A percentile compares a stretch with the other conserved stretches of the same genome.
Conservation (phyloP, 176 grass and related monocot species). For the Chrysopogon serrulatus region DNA sequence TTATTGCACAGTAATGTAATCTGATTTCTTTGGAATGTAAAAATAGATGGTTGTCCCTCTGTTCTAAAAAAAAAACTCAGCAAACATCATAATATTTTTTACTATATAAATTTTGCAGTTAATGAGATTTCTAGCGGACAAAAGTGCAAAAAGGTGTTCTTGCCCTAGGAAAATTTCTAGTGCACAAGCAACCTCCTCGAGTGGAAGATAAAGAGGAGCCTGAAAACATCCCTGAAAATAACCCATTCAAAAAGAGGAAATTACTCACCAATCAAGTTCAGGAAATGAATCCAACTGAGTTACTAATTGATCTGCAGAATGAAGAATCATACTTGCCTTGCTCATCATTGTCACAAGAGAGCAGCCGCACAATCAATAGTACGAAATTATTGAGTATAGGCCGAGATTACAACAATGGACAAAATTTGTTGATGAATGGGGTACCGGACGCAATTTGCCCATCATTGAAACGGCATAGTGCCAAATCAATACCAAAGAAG, state of each 20-base stretch:
- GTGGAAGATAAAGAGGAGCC: slow-evolving; percentile 13
- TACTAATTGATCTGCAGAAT: slow-evolving; percentile 14
- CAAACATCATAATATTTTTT: background rate
- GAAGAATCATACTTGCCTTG: slow-evolving; percentile 13
- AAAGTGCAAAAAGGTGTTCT: slow-evolving; percentile 35
- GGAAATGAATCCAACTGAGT: background rate
- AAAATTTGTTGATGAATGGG: background rate
- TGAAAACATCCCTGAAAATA: slow-evolving; percentile 50
- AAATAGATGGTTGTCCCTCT: background rate
- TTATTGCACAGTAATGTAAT: background rate
- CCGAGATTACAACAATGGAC: background rate
- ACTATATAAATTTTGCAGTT: slow-evolving; percentile 16
- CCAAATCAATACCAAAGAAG: slow-evolving; percentile 21
- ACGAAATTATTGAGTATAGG: background rate
- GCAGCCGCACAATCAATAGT: background rate
- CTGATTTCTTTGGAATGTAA: background rate
- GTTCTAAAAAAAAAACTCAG: background rate
- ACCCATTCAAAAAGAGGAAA: slow-evolving; percentile 91
- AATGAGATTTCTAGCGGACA: slow-evolving; percentile 26
- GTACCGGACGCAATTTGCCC: slow-evolving; percentile 13
- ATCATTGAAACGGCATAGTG: slow-evolving; percentile 20
- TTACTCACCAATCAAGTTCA: background rate
- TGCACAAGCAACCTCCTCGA: slow-evolving; percentile 15
- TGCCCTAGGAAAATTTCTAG: slow-evolving; percentile 52
- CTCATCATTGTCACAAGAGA: slow-evolving; percentile 16